A percentile compares a stretch with the other conserved stretches of the same genome.
Evolutionary conservation across 2,329 filamentous ascomycete species (phyloP).

Genomic region (Coleophoma cylindrospora): DNA sequence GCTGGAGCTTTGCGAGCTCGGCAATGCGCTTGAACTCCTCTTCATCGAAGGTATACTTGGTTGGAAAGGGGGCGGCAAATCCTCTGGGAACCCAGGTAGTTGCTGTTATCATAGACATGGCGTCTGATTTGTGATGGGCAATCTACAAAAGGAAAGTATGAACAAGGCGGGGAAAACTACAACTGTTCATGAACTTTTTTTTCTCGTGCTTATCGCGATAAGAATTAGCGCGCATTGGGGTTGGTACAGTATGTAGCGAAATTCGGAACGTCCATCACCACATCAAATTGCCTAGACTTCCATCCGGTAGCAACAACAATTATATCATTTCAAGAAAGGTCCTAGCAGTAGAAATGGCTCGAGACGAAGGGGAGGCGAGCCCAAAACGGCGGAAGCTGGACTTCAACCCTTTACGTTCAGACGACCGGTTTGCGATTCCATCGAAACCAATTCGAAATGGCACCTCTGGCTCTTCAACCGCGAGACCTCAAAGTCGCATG

Average conservation of each 20-base stretch:
- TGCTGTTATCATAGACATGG: conserved; percentile 49
- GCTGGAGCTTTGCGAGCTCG: conserved; percentile 53
- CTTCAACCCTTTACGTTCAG: conserved; percentile 44
- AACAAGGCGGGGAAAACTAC: neutral
- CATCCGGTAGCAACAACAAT: too few relatives aligned
- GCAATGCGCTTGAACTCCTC: conserved; percentile 54
- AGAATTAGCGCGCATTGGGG: too few relatives aligned
- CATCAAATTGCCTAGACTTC: too few relatives aligned
- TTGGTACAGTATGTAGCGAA: too few relatives aligned
- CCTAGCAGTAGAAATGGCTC: conserved; percentile 25
- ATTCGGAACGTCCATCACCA: too few relatives aligned
- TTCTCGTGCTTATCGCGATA: conserved; percentile 2
- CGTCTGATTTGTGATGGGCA: conserved; percentile 3
- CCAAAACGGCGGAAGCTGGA: conserved; percentile 66
- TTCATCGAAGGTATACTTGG: conserved; percentile 53
- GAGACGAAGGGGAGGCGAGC: conserved; percentile 36
- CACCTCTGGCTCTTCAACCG: conserved; percentile 27
- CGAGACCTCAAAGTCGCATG: conserved; percentile 31
- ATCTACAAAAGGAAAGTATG: neutral
- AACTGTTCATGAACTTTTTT: conserved; percentile 6
- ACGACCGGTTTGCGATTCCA: conserved; percentile 47
- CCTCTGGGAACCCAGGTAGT: conserved; percentile 55
- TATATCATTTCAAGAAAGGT: too few relatives aligned
- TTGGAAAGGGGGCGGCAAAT: conserved; percentile 52
- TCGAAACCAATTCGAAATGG: conserved; percentile 17